A percentile compares a stretch with the other conserved stretches of the same genome.
Evolutionary conservation across 352 stramenopile genomes (phyloP).

Genomic region (Chrysophaeum taylorii): DNA sequence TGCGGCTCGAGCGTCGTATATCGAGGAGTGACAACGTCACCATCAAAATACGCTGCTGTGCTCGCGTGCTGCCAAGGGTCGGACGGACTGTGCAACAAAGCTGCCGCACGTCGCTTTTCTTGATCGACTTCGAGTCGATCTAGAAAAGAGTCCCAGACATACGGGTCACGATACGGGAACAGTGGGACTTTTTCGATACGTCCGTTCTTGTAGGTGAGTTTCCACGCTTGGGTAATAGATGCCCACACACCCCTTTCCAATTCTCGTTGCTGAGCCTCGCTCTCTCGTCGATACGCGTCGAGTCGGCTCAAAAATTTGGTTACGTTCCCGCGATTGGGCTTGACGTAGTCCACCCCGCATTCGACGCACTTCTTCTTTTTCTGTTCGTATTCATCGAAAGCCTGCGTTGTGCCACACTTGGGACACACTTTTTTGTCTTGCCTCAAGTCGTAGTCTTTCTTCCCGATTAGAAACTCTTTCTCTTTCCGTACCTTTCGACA

Average conservation of each 20-base stretch:
- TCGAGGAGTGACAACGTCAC: too few species aligned
- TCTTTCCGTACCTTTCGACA: slow-evolving; percentile 7
- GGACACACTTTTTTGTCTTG: slow-evolving; percentile 32
- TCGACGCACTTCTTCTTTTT: slow-evolving; percentile 23
- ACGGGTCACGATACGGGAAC: not conserved
- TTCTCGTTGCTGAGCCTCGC: not conserved
- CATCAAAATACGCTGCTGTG: too few species aligned
- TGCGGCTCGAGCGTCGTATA: not conserved
- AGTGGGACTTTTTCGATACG: not conserved
- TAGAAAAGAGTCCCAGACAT: not conserved
- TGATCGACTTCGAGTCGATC: not conserved
- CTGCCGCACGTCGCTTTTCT: not conserved
- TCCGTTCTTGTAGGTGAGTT: not conserved
- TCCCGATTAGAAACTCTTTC: slow-evolving; percentile 9
- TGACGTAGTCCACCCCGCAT: slow-evolving; percentile 18
- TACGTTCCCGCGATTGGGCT: not conserved
- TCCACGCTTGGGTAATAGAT: not conserved
- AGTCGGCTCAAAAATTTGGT: not conserved
- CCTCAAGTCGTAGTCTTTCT: slow-evolving; percentile 22
- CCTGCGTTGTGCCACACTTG: slow-evolving; percentile 20
- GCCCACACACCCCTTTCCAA: not conserved
- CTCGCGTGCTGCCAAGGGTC: not conserved
- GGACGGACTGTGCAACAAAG: not conserved
- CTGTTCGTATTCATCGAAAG: slow-evolving; percentile 28
- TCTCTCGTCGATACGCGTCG: not conserved